Conservation (phyloP, 805 yeast species). For the Candida piceae region DNA sequence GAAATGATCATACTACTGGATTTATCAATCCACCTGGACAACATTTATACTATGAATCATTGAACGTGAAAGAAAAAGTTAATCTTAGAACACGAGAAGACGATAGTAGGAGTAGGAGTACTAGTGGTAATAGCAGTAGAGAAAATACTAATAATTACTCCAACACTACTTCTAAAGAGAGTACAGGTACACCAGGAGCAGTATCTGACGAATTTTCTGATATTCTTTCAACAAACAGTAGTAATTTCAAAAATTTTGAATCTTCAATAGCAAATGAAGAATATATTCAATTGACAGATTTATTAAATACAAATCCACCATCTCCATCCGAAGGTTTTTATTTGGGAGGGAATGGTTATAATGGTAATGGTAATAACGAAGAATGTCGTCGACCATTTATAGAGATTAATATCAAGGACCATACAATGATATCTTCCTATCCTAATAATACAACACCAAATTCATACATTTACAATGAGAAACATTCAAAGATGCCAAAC, state of each 20-base stretch:
- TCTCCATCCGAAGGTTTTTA: conserved; percentile 29
- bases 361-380: conserved; percentile 8
- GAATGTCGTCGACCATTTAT: conserved; percentile 26
- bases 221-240: conserved; percentile 12
- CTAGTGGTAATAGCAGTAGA: not conserved
- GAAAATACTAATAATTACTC: not conserved
- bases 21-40: conserved; percentile 11
- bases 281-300: conserved; percentile 36
- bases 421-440: conserved; percentile 29
- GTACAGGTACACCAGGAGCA: conserved; percentile 18
- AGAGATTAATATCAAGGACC: conserved; percentile 23
- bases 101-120: too few relatives aligned
- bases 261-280: conserved; percentile 37
- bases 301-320: conserved; percentile 32
- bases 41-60: conserved; percentile 11
- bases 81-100: too few relatives aligned
- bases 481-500: conserved; percentile 48
- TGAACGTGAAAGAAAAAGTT: not conserved
- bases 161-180: conserved; percentile 7
- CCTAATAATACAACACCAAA: conserved; percentile 30
- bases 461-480: conserved; percentile 46
- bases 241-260: conserved; percentile 22
- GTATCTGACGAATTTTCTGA: conserved; percentile 11
- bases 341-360: not conserved
- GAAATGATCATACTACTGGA: conserved; percentile 10